Conservation (phyloP, 225 moss, liverwort and hornwort species). For the Antitrichia curtipendula region DNA sequence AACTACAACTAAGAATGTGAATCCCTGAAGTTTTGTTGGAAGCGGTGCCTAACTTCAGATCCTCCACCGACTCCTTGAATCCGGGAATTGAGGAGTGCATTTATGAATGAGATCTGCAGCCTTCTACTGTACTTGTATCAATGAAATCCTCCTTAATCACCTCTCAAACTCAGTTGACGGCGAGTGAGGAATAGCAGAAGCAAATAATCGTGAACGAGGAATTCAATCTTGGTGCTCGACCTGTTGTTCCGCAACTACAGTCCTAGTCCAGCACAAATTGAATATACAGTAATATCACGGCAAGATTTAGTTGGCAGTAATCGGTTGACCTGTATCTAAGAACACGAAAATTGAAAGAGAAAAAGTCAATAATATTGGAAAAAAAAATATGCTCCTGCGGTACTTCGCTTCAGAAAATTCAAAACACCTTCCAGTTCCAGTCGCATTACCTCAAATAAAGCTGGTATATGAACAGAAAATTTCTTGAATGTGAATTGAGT, state of each 20-base stretch:
- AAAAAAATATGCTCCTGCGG: not conserved
- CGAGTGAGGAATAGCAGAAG: not conserved
- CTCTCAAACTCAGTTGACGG: not conserved
- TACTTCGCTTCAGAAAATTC: not conserved
- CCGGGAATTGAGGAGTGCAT: not conserved
- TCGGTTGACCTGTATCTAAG: not conserved
- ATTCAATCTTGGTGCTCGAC: not conserved
- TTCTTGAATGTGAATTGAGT: not conserved
- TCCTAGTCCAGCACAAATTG: not conserved
- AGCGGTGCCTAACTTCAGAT: not conserved
- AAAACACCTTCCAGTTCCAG: not conserved
- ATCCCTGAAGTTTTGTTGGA: not conserved
- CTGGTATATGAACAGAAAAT: no score
- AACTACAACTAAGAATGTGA: not conserved
- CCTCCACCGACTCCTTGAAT: not conserved
- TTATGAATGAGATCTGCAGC: not conserved
- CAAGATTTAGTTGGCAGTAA: not conserved
- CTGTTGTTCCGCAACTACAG: not conserved
- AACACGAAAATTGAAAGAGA: not conserved
- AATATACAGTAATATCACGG: not conserved
- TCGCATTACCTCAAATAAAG: not conserved
- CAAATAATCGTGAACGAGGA: not conserved
- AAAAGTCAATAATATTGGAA: not conserved
- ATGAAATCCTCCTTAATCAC: not conserved
- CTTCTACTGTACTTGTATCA: not conserved